A percentile compares a stretch with the other conserved stretches of the same genome.
These are phyloP conservation scores for Vigna hirtella DNA, from an alignment of 306 rosid species.

Conservation along the genomic window DNA sequence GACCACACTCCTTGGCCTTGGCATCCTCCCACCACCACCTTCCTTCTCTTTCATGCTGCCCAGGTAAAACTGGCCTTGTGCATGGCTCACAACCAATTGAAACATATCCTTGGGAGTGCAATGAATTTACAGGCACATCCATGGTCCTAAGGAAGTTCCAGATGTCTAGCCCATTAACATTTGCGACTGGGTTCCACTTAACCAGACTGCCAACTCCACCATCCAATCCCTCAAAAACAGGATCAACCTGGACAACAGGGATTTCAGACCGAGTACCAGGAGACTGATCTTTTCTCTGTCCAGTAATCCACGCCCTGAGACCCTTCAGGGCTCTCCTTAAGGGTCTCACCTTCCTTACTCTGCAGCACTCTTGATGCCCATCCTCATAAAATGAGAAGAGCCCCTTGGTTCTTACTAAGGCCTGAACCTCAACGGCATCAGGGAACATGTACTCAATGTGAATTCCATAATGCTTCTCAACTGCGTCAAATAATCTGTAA, in stretches of 20 bases:
- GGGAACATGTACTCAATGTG: constrained; percentile 97
- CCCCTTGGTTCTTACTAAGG: constrained; percentile 85
- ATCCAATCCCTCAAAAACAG: constrained; percentile 89
- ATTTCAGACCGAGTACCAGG: constrained; percentile 96
- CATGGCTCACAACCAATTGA: constrained; percentile 99
- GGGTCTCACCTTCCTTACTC: constrained; percentile 94
- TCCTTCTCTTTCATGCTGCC: constrained; percentile 98
- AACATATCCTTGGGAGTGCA: constrained; percentile 85
- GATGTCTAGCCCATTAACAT: constrained; percentile 71
- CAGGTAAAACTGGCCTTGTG: constrained; percentile 95
- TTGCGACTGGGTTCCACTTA: constrained; percentile 98
- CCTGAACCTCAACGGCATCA: constrained; percentile 97
- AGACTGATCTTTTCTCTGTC: constrained; percentile 97
- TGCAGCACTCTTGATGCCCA: constrained; percentile 99
- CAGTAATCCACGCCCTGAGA: constrained; percentile 91
- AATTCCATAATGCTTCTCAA: constrained; percentile 89
- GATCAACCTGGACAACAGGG: constrained; percentile 95
- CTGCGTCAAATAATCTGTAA: constrained; percentile 70
- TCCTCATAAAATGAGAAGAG: constrained; percentile 96
- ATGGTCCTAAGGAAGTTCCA: constrained; percentile 93
- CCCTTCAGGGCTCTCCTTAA: constrained; percentile 94
- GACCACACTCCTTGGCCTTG: constrained; percentile 98
- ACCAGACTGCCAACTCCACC: constrained; percentile 90
- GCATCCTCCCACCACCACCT: constrained; percentile 99
- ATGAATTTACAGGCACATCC: constrained; percentile 87